These are phyloP conservation scores for Xanthoparmelia taractica DNA, from an alignment of 495 filamentous ascomycete genomes.

Conservation along the genomic window DNA sequence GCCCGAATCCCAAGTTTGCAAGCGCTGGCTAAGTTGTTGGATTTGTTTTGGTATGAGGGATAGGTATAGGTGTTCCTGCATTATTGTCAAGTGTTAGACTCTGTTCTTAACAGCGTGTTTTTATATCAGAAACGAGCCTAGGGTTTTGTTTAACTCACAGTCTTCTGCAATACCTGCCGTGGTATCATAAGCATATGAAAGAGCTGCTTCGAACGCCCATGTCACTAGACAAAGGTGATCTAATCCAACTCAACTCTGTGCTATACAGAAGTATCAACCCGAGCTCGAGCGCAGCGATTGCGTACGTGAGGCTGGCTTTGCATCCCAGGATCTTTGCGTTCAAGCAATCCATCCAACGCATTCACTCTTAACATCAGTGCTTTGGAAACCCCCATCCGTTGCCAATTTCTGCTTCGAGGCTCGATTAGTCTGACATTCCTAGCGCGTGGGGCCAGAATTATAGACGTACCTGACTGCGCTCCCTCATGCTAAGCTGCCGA, in stretches of 20 bases:
- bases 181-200: not conserved
- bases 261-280: not conserved
- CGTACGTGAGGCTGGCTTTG: not conserved
- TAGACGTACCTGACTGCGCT: no score
- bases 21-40: not conserved
- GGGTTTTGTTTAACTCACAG: not conserved
- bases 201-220: not conserved
- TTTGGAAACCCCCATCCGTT: no score
- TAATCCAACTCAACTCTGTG: not conserved
- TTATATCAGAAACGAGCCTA: not conserved
- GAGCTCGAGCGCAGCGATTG: not conserved
- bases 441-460: no score
- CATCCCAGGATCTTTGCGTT: not conserved
- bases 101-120: not conserved
- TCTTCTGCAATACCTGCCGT: not conserved
- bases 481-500: no score
- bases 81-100: not conserved
- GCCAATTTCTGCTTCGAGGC: no score
- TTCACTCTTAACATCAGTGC: no score
- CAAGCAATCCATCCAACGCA: not conserved
- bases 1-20: not conserved
- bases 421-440: no score
- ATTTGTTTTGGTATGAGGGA: not conserved
- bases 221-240: not conserved
- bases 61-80: not conserved